Base-by-base conservation (phyloP, 2,329 filamentous ascomycete species). In the Colletotrichum melonis region DNA sequence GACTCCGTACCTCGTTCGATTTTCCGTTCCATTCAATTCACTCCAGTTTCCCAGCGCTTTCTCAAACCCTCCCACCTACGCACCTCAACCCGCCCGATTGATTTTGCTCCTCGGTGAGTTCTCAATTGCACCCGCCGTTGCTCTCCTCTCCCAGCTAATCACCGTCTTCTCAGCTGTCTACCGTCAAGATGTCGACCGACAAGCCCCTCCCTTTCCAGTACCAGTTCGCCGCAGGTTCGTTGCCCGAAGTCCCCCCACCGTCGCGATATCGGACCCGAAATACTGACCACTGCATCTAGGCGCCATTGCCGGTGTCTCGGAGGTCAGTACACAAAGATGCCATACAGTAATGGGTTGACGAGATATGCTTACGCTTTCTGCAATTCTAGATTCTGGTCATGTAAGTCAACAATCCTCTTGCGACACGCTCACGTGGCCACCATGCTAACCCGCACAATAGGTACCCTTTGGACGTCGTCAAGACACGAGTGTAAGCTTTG, bases 401-500 rank as follows among this genome's bases (percentile, higher is more conserved):
- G 94, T 96, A 87, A 81, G 90, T 84, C 28, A 58, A 70, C 63
- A 69, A 52, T 57, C 57, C 54, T 24, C 24, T 24, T 19, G 57
- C 35, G 56, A 28, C 24, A 42, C 64, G 46, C 63, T 68, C 72
- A 66, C 74, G 63, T 74, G 76, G 76, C 78, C 76, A 65, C 16
- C 12, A 68, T 28, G 55, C 56, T 74, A 49, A 63, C 72, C 68
- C 6, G 38, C 63, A 7, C 72, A 9, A n/a, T 82, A 98, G 95
- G 97, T 99, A 99, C 88, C 97, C 97, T 78, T 89, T 99, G 83
- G 97, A 99, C 84, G 97, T 99, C 72, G 95, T 98, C 84, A 98
- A 98, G 90, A 98, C 97, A 76, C 90, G 96, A 92, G 93, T 97
- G 94, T 97, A 90, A 89, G 92, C 83, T 76, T 75, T 76, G 68